Evolutionary conservation across 257 asterid genomes (phyloP), one percentile per base, ranked within the genome.

Genomic region (Buddleja alternifolia): DNA sequence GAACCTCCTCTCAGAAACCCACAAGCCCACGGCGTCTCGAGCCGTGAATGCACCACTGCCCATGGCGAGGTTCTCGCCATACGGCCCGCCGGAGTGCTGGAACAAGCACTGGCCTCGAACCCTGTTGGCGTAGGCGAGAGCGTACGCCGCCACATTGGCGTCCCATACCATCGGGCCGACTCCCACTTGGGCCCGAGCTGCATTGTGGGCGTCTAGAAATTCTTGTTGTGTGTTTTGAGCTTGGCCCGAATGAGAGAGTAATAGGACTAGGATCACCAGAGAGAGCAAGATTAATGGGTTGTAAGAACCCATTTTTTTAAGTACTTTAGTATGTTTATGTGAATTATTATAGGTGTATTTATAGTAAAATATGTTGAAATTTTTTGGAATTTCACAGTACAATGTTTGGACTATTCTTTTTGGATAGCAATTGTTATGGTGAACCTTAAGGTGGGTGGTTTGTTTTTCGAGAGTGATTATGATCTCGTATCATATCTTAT

Each of bases 11-110:
- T 80, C 79, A 1, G 15, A 59, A 1, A 61, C 80, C 85, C 85
- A 80, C 73, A 60, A 6, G 7, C 20, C 10, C 3, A 81, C 75
- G 0, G 81, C 81, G 0, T 24, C 44, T 0, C 2, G 3, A 1
- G 69, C 83, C 0, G 75, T 48, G 8, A 74, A 60, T 5, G 7
- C 48, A 0, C 55, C 58, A 4, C 9, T 51, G n/a, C 78, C 63
- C 7, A 45, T 53, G 4, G 82, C 76, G 1, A 81, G 46, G 29
- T 81, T 81, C 50, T 77, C 82, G 0, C 78, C 80, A 10, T 70
- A 73, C 1, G 78, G 78, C 7, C 63, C 24, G 0, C 45, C 23
- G 0, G 63, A 36, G 63, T 57, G 63, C 63, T 32, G 23, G 9
- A 53, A 25, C 37, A 23, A 11, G 39, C 60, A 53, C 9, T 53